Evolutionary conservation across 768 basidiomycete genomes (phyloP), one percentile per base, ranked within the genome.

Genomic region (Suillus plorans): DNA sequence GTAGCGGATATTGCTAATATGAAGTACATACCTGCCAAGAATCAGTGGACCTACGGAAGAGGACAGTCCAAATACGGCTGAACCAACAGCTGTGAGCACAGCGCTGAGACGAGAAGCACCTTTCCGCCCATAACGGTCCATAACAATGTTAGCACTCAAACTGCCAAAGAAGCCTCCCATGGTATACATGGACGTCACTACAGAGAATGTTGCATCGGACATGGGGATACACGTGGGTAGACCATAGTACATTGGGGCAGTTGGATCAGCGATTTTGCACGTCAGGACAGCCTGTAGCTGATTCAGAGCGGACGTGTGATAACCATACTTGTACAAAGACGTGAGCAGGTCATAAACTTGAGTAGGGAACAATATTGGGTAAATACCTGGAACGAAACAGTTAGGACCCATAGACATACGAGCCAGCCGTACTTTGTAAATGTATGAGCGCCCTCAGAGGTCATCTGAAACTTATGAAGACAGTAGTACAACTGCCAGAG

Each of bases 231-330:
- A 97, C 42, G 86, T 81, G 3, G 91, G 86, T 10, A 92, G 78
- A 12, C 78, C 79, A 70, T 79, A 74, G 55, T 72, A 66, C 14
- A 59, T 55, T 61, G 75, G 1, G 60, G 60, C 28, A 34, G 64
- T 22, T 10, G 62, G 62, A 39, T 69, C 65, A 53, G 69, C 37
- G 55, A 73, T 69, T 60, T 84, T 83, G 79, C 94, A 97, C 4
- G 90, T 93, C 63, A 95, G 73, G 50, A 89, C 86, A 5, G 84
- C 84, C 72, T 93, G 88, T 31, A 96, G 88, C 73, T 95, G 94
- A 74, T 98, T 98, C 65, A 98, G 84, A 18, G 89, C 89, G 2
- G 94, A 92, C 49, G 95, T 92, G 75, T 97, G 94, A 76, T 91
- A 97, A n/a, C 95, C 95, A 78, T 93, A 94, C 85, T 92, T 62